These are phyloP conservation scores for Claviceps pazoutovae DNA, from an alignment of 2,329 filamentous ascomycete genomes.

Conservation along the genomic window DNA sequence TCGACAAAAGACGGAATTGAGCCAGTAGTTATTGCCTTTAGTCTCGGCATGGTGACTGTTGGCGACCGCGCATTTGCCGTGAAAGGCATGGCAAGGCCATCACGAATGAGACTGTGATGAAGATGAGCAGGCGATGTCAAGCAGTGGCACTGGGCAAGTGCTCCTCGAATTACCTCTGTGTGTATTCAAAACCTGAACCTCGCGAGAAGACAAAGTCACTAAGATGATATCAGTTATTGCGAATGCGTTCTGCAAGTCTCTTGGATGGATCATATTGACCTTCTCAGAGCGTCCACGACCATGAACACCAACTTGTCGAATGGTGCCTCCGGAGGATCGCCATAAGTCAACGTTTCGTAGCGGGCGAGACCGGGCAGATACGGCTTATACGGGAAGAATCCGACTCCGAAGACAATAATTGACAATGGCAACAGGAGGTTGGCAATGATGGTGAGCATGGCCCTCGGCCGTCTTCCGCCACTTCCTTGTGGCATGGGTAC, in stretches of 20 bases:
- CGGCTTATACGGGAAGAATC: conserved; percentile 97
- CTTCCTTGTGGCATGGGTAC: conserved; percentile 14
- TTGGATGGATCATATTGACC: conserved; percentile 32
- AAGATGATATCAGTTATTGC: conserved; percentile 1
- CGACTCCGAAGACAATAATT: conserved; percentile 64
- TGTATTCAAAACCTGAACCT: conserved; percentile 70
- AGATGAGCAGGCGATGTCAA: neutral
- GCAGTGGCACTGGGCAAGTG: neutral
- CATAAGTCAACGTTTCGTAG: conserved; percentile 44
- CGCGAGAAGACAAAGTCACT: conserved; percentile 88
- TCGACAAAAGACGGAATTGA: conserved; percentile 98
- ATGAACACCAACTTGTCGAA: conserved; percentile 93
- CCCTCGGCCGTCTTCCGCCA: conserved; percentile 17
- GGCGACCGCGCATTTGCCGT: conserved; percentile 93
- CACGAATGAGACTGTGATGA: conserved; percentile 58
- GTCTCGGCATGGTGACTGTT: conserved; percentile 93
- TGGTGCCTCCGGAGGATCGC: conserved; percentile 44
- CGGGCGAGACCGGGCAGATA: conserved; percentile 73
- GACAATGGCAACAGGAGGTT: conserved; percentile 68
- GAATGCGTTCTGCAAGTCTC: neutral
- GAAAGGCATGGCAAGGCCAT: conserved; percentile 76
- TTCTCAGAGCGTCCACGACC: conserved; percentile 90
- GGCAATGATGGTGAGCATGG: conserved; percentile 43
- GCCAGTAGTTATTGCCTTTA: conserved; percentile 94
- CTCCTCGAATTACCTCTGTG: conserved; percentile 53